Percentiles rank a stretch among this genome's conserved stretches.
phyloP scores from a whole-genome alignment of 441 rosid genomes.

The Gossypium davidsonii region DNA sequence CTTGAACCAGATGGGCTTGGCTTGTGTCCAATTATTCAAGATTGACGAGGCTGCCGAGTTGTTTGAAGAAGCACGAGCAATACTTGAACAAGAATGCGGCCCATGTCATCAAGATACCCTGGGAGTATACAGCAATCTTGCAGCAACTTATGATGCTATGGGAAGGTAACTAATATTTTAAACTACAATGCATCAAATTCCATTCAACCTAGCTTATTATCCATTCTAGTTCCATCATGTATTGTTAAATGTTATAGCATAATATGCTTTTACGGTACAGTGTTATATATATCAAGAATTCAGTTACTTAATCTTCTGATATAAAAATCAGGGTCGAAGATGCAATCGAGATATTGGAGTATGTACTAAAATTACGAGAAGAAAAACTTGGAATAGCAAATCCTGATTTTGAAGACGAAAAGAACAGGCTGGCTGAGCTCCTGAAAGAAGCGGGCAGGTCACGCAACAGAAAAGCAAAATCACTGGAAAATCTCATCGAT shows the following conservation, averaged over 20 bases:
- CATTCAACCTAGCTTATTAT: constrained; percentile 7
- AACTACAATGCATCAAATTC: neutral
- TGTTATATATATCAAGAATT: neutral
- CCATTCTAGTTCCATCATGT: neutral
- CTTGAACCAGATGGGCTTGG: constrained; percentile 96
- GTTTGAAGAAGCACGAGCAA: constrained; percentile 83
- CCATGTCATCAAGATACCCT: constrained; percentile 94
- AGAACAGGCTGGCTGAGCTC: constrained; percentile 81
- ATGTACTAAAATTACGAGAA: constrained; percentile 83
- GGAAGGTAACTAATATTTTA: constrained; percentile 57
- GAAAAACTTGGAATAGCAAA: constrained; percentile 95
- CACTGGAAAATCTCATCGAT: constrained; percentile 85
- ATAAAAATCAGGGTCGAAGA: constrained; percentile 67
- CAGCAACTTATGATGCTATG: constrained; percentile 99
- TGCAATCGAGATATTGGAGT: constrained; percentile 89
- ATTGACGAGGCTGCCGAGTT: constrained; percentile 87
- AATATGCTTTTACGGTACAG: neutral
- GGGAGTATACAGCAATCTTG: constrained; percentile 91
- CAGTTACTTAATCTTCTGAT: neutral
- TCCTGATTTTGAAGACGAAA: constrained; percentile 93
- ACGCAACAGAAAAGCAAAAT: constrained; percentile 83
- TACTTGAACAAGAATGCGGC: constrained; percentile 89
- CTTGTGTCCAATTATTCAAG: constrained; percentile 91
- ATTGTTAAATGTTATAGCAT: neutral
- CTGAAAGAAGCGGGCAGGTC: constrained; percentile 92